Conservation (phyloP, 176 grass and related monocot species). For the Aegilops umbellulata region DNA sequence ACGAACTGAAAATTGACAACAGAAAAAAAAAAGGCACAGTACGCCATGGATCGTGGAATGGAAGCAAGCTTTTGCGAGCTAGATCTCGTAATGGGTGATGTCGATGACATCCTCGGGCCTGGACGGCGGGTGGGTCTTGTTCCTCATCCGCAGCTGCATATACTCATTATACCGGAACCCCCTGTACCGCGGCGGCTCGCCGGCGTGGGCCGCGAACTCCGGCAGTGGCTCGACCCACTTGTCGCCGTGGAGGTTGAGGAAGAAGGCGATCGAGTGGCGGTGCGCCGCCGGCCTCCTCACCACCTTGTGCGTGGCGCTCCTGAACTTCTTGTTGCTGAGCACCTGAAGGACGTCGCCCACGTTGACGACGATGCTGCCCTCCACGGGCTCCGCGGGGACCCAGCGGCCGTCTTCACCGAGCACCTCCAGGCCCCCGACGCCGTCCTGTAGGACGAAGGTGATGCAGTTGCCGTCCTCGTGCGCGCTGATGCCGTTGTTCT, state of each 20-base stretch:
- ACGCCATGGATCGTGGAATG: too few relatives aligned
- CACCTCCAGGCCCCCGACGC: conserved; percentile 41
- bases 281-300: conserved; percentile 21
- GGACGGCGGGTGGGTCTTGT: conserved; percentile 36
- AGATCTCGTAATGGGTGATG: conserved; percentile 34
- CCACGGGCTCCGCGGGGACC: conserved; percentile 31
- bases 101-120: conserved; percentile 17
- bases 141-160: conserved; percentile 31
- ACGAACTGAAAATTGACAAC: too few relatives aligned
- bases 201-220: conserved; percentile 20
- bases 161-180: conserved; percentile 33
- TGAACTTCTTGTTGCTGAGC: conserved; percentile 27
- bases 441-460: conserved; percentile 47
- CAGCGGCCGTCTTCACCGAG: conserved; percentile 25
- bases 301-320: conserved; percentile 44
- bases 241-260: conserved; percentile 30
- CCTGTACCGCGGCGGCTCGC: conserved; percentile 25
- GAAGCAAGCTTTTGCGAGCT: background rate
- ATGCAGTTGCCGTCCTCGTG: conserved; percentile 44
- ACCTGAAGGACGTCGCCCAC: conserved; percentile 38
- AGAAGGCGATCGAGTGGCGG: conserved; percentile 39
- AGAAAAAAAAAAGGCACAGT: too few relatives aligned
- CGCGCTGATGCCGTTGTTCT: conserved; percentile 25
- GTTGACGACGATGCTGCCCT: conserved; percentile 42
- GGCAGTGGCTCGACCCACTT: conserved; percentile 48